Evolutionary conservation across 2,329 filamentous ascomycete genomes (phyloP).

Genomic region (Escovopsis sp.): DNA sequence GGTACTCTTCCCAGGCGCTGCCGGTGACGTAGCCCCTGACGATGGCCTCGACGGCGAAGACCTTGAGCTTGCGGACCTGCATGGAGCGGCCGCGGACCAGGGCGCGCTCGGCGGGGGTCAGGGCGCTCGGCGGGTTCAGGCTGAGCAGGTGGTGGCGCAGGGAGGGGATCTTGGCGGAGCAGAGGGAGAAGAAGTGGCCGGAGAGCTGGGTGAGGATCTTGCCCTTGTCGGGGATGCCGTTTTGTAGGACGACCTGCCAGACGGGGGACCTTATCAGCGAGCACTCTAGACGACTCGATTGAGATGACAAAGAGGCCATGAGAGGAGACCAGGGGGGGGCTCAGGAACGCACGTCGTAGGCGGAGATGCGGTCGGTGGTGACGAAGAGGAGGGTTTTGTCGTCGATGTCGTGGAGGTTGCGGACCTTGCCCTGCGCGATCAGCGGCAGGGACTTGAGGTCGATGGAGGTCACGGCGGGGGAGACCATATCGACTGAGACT

Average conservation of each 20-base stretch:
- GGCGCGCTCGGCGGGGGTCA: slow-evolving; percentile 28
- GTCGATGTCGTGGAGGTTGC: slow-evolving; percentile 61
- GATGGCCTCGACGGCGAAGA: slow-evolving; percentile 13
- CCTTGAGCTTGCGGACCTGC: slow-evolving; percentile 45
- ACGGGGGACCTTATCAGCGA: neutral
- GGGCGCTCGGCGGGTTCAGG: slow-evolving; percentile 22
- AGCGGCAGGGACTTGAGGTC: slow-evolving; percentile 18
- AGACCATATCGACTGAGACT: slow-evolving; percentile 9
- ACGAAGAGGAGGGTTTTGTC: slow-evolving; percentile 57
- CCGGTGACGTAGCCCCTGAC: slow-evolving; percentile 86
- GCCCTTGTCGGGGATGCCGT: slow-evolving; percentile 42
- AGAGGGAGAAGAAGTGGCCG: slow-evolving; percentile 38
- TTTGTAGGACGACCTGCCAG: slow-evolving; percentile 54
- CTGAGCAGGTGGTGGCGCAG: slow-evolving; percentile 38
- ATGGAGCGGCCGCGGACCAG: slow-evolving; percentile 53
- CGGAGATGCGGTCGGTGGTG: slow-evolving; percentile 80
- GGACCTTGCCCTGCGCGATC: slow-evolving; percentile 47
- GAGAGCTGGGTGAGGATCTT: slow-evolving; percentile 30
- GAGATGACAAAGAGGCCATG: neutral
- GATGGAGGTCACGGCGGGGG: slow-evolving; percentile 39
- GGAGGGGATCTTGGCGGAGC: slow-evolving; percentile 27
- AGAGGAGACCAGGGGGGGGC: too few species aligned
- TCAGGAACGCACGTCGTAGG: slow-evolving; percentile 57
- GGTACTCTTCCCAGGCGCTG: slow-evolving; percentile 65
- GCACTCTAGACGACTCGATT: neutral